Conservation (phyloP, 1,284 basidiomycete species). For the Polyporus tsugae region DNA sequence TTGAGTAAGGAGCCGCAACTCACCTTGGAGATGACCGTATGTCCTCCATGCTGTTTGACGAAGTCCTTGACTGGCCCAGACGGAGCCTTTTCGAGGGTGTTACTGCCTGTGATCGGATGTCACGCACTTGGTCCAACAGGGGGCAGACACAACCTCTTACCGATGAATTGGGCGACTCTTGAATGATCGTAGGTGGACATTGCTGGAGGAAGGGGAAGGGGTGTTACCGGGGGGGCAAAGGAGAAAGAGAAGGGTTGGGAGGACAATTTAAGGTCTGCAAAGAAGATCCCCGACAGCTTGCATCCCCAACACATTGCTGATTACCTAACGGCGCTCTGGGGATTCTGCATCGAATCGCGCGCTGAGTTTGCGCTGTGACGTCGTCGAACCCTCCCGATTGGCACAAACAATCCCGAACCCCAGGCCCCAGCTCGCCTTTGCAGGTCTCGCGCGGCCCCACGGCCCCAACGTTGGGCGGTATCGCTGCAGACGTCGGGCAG, state of each 20-base stretch:
- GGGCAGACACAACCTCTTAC: slow-evolving; percentile 47
- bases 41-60: slow-evolving; percentile 91
- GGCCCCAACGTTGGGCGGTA: not conserved
- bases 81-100: slow-evolving; percentile 87
- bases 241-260: slow-evolving; percentile 23
- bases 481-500: not conserved
- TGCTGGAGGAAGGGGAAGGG: slow-evolving; percentile 22
- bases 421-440: slow-evolving; percentile 1
- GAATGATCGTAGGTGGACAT: slow-evolving; percentile 81
- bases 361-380: slow-evolving; percentile 7
- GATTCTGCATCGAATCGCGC: slow-evolving; percentile 15
- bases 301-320: slow-evolving; percentile 34
- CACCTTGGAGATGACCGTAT: slow-evolving; percentile 99
- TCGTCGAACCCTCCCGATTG: slow-evolving; percentile 24
- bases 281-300: slow-evolving; percentile 25
- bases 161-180: slow-evolving; percentile 89
- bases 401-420: slow-evolving; percentile 10
- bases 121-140: slow-evolving; percentile 14
- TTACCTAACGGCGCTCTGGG: slow-evolving; percentile 33
- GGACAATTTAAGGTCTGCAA: slow-evolving; percentile 25
- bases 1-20: slow-evolving; percentile 8
- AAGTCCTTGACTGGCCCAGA: slow-evolving; percentile 89
- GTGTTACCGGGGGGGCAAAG: slow-evolving; percentile 13
- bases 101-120: slow-evolving; percentile 73
- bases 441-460: not conserved